A percentile compares a stretch with the other conserved stretches of the same genome.
Evolutionary conservation across 805 yeast genomes (phyloP).

Genomic region (Nakazawaea molendinolei): DNA sequence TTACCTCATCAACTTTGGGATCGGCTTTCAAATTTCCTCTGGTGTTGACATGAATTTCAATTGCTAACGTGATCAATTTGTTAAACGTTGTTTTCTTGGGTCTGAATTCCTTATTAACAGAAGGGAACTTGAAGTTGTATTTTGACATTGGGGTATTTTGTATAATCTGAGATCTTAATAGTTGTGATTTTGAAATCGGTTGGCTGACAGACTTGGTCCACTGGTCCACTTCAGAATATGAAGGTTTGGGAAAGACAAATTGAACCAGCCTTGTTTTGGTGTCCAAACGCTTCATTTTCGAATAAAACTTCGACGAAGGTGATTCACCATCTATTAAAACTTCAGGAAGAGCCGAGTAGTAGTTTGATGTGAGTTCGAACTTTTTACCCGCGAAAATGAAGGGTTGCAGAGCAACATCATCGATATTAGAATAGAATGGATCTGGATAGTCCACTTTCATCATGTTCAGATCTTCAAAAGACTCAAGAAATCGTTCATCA

Average conservation of each 20-base stretch:
- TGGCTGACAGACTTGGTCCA: conserved; percentile 25
- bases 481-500: conserved; percentile 7
- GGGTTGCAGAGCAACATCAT: conserved; percentile 48
- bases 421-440: conserved; percentile 53
- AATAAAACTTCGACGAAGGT: conserved; percentile 2
- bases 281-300: neutral
- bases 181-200: conserved; percentile 13
- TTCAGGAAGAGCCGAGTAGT: conserved; percentile 14
- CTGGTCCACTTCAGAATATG: conserved; percentile 26
- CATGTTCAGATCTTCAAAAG: conserved; percentile 38
- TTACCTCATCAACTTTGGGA: conserved; percentile 53
- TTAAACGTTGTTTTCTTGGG: conserved; percentile 31
- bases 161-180: conserved; percentile 43
- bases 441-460: conserved; percentile 49
- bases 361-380: conserved; percentile 37
- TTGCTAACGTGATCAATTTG: conserved; percentile 46
- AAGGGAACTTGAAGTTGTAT: conserved; percentile 32
- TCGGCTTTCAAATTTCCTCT: conserved; percentile 51
- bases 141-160: conserved; percentile 34
- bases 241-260: conserved; percentile 44
- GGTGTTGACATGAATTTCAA: conserved; percentile 65
- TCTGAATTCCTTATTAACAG: conserved; percentile 22
- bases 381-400: conserved; percentile 63
- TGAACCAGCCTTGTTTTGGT: neutral
- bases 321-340: neutral